Conservation (phyloP, 495 filamentous ascomycete genomes). For the Pyrenula aspistea region DNA sequence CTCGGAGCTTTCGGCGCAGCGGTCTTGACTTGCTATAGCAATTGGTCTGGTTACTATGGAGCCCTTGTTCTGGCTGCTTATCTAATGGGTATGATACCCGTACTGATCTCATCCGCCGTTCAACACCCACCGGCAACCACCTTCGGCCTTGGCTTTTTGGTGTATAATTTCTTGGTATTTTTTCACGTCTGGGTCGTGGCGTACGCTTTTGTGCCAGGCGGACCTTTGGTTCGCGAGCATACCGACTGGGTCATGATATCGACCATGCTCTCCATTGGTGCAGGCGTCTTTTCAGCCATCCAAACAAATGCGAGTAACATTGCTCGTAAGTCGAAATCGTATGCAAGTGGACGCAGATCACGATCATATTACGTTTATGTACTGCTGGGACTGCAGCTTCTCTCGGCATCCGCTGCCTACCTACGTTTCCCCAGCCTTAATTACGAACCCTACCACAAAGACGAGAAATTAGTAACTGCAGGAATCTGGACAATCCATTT, state of each 20-base stretch:
- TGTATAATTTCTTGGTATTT: constrained; percentile 84
- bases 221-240: constrained; percentile 81
- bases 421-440: constrained; percentile 91
- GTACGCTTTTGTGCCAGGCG: constrained; percentile 98
- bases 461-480: constrained; percentile 75
- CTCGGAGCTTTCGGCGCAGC: constrained; percentile 68
- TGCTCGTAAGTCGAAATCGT: constrained; percentile 8
- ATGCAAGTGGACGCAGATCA: constrained; percentile 34
- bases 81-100: constrained; percentile 65
- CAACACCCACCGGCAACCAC: constrained; percentile 61
- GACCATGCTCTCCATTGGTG: constrained; percentile 75
- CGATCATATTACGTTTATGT: constrained; percentile 66
- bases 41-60: constrained; percentile 90
- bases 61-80: constrained; percentile 66
- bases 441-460: constrained; percentile 78
- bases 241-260: constrained; percentile 89
- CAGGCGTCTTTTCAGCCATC: constrained; percentile 68
- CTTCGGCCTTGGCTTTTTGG: constrained; percentile 77
- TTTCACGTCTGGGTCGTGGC: constrained; percentile 98
- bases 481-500: constrained; percentile 99
- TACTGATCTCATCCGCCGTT: constrained; percentile 64
- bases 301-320: constrained; percentile 31
- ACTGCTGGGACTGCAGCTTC: constrained; percentile 59
- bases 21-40: constrained; percentile 60
- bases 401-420: constrained; percentile 72